Evolutionary conservation across 257 asterid species (phyloP).

Genomic region (Fraxinus pennsylvanica): DNA sequence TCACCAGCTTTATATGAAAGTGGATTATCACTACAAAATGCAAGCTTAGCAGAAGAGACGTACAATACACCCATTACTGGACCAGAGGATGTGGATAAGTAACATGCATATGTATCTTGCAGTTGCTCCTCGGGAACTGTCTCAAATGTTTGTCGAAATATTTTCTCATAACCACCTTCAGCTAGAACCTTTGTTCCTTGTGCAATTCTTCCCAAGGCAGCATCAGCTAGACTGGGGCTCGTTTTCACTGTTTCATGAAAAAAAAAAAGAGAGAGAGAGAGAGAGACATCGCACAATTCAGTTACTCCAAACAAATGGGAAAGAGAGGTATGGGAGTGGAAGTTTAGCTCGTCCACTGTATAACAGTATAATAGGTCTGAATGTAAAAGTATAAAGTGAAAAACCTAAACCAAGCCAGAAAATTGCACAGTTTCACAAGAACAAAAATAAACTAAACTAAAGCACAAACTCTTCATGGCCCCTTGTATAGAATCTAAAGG

Average conservation of each 20-base stretch:
- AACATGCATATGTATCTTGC: constrained; percentile 78
- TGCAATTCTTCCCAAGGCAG: constrained; percentile 94
- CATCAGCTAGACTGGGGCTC: constrained; percentile 91
- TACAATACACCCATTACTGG: constrained; percentile 95
- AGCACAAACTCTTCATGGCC: not conserved
- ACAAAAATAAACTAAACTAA: not conserved
- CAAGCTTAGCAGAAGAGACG: constrained; percentile 81
- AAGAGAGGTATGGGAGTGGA: not conserved
- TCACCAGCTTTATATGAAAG: constrained; percentile 75
- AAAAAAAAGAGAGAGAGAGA: not conserved
- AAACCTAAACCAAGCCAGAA: not conserved
- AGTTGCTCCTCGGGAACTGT: constrained; percentile 90
- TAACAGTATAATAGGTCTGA: not conserved
- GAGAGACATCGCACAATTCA: not conserved
- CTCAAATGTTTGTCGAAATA: constrained; percentile 90
- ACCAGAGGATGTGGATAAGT: constrained; percentile 96
- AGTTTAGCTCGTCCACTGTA: not conserved
- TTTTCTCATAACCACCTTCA: constrained; percentile 97
- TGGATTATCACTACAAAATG: constrained; percentile 93
- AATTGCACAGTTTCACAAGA: not conserved
- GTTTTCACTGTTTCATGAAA: constrained; percentile 70
- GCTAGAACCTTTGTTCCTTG: constrained; percentile 95
- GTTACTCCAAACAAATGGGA: not conserved
- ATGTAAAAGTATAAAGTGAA: not conserved
- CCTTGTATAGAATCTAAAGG: not conserved